Evolutionary conservation across 2,329 filamentous ascomycete species (phyloP).

Genomic region (Aplosporella prunicola): DNA sequence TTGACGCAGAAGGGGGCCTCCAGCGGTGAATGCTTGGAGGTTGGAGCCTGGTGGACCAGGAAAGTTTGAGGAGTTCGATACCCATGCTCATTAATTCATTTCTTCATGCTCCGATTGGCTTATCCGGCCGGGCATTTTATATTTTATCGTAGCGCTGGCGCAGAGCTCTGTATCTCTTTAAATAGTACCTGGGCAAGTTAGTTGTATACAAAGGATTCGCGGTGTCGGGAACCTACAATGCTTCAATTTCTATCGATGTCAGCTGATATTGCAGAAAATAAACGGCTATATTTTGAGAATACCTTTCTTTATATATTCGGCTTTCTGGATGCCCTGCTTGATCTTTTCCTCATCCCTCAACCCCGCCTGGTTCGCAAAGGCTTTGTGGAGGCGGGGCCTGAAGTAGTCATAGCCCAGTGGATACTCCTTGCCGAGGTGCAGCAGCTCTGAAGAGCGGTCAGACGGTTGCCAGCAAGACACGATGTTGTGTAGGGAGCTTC

Average conservation of each 20-base stretch:
- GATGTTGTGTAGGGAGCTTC: constrained; percentile 6
- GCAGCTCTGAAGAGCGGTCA: constrained; percentile 52
- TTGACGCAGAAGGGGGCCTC: constrained; percentile 68
- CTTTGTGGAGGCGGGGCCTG: constrained; percentile 68
- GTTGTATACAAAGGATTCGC: constrained; percentile 2
- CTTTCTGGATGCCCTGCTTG: constrained; percentile 61
- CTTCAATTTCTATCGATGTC: constrained; percentile 66
- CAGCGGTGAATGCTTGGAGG: constrained; percentile 74
- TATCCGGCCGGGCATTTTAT: constrained; percentile 10
- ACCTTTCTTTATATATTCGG: constrained; percentile 90
- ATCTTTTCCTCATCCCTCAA: constrained; percentile 69
- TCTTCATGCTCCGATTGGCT: no score
- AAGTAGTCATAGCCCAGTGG: constrained; percentile 80
- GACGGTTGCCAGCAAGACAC: background rate
- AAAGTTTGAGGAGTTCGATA: constrained; percentile 35
- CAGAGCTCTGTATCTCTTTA: constrained; percentile 81
- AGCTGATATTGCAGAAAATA: constrained; percentile 7
- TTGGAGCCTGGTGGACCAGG: constrained; percentile 55
- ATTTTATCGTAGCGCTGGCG: constrained; percentile 63
- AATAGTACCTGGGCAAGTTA: constrained; percentile 59
- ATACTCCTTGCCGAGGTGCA: constrained; percentile 78
- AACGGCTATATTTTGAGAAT: constrained; percentile 11
- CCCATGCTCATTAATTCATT: background rate
- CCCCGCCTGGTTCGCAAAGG: constrained; percentile 67
- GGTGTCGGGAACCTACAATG: constrained; percentile 56